A percentile compares a stretch with the other conserved stretches of the same genome.
phyloP scores from a whole-genome alignment of 2,329 filamentous ascomycete genomes.

The Colletotrichum costaricense region DNA sequence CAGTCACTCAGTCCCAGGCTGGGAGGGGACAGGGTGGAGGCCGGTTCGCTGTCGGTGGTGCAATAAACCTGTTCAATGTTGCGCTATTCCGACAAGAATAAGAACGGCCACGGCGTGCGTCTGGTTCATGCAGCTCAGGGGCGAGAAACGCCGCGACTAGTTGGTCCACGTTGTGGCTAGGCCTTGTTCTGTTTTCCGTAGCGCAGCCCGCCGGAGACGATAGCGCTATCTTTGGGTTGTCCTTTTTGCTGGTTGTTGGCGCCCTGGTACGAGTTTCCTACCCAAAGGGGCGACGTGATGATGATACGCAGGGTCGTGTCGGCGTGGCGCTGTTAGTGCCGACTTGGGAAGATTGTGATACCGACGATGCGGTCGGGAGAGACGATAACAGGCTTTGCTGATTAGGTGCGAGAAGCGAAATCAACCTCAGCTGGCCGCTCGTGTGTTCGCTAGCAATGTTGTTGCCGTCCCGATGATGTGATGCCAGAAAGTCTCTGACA shows the following conservation, averaged over 20 bases:
- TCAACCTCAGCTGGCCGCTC: conserved; percentile 29
- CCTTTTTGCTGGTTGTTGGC: not conserved
- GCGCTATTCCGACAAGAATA: conserved; percentile 12
- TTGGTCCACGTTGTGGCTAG: conserved; percentile 30
- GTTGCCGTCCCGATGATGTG: conserved; percentile 16
- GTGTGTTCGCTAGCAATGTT: conserved; percentile 2
- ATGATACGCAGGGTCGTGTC: conserved; percentile 31
- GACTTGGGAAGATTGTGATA: conserved; percentile 27
- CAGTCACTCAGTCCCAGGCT: not conserved
- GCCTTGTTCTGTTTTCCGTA: conserved; percentile 4
- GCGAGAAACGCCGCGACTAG: conserved; percentile 11
- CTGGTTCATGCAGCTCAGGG: conserved; percentile 12
- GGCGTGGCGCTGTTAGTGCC: conserved; percentile 29
- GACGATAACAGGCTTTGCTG: conserved; percentile 25
- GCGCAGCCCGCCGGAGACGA: conserved; percentile 12
- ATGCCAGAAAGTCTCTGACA: conserved; percentile 21
- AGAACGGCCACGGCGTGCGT: conserved; percentile 2
- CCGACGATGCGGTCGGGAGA: conserved; percentile 29
- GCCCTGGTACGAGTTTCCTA: conserved; percentile 18
- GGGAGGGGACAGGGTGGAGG: conserved; percentile 17
- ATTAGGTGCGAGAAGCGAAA: conserved; percentile 23
- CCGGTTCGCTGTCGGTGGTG: conserved; percentile 29
- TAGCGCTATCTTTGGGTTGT: conserved; percentile 18
- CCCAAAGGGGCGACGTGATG: conserved; percentile 21
- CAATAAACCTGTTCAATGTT: conserved; percentile 31